Evolutionary conservation across 108 stramenopile genomes (phyloP).

Genomic region (Chaetoceros tenuissimus): DNA sequence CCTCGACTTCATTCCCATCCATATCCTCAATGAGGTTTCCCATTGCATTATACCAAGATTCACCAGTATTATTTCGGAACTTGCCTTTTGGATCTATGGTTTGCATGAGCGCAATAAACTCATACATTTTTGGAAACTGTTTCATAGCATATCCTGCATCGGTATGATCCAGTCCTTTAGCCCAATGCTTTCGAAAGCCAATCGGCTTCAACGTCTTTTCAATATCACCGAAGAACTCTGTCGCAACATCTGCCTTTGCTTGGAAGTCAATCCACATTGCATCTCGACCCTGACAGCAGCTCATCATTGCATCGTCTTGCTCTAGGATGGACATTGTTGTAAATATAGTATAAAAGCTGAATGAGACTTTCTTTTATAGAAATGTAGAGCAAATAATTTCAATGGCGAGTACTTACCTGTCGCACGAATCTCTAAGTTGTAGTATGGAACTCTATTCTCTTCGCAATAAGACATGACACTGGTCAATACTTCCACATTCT

Average conservation of each 20-base stretch:
- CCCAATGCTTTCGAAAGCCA: conserved; percentile 13
- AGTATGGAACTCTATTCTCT: conserved; percentile 7
- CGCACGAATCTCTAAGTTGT: conserved; percentile 12
- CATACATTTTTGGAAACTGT: conserved; percentile 2
- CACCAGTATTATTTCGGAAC: conserved; percentile 6
- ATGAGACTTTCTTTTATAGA: too few species aligned
- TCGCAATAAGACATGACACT: neutral
- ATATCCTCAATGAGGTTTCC: neutral
- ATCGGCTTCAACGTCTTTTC: too few species aligned
- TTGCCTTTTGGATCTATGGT: conserved; percentile 8
- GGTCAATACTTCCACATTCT: conserved; percentile 2
- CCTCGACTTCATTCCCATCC: neutral
- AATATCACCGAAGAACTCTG: conserved; percentile 8
- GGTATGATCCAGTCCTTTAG: conserved; percentile 11
- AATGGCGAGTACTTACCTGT: too few species aligned
- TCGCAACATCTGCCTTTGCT: conserved; percentile 5
- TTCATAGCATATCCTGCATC: neutral
- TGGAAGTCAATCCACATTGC: conserved; percentile 13
- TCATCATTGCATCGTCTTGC: conserved; percentile 10
- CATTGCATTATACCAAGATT: neutral
- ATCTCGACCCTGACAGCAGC: conserved; percentile 8
- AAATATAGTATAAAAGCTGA: too few species aligned
- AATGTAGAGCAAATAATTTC: too few species aligned
- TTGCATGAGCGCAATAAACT: conserved; percentile 1
- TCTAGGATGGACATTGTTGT: too few species aligned